A percentile compares a stretch with the other conserved stretches of the same genome.
Conservation (phyloP, 1,284 basidiomycete species). For the Exobasidium cylindrosporum region DNA sequence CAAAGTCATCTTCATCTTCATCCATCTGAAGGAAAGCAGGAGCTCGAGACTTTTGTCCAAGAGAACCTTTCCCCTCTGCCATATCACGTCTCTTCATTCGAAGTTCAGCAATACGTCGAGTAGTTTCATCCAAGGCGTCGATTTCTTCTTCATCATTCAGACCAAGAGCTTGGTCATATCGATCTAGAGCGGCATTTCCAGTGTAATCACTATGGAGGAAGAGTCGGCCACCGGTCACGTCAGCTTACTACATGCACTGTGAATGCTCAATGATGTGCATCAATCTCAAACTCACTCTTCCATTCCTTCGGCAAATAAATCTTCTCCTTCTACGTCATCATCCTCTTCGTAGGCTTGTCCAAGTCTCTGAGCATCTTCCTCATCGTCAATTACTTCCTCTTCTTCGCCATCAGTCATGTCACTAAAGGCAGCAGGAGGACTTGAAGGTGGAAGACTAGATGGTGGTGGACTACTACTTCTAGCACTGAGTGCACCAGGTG, state of each 20-base stretch:
- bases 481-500: slow-evolving; percentile 15
- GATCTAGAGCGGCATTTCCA: slow-evolving; percentile 75
- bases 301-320: slow-evolving; percentile 79
- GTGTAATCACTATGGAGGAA: slow-evolving; percentile 95
- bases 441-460: slow-evolving; percentile 47
- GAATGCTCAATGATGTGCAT: slow-evolving; percentile 18
- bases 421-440: slow-evolving; percentile 45
- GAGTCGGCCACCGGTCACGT: slow-evolving; percentile 55
- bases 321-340: slow-evolving; percentile 71
- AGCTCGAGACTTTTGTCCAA: slow-evolving; percentile 65
- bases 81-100: slow-evolving; percentile 86
- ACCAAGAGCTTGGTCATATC: slow-evolving; percentile 74
- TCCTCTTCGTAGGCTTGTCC: slow-evolving; percentile 64
- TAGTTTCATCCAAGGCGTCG: slow-evolving; percentile 69
- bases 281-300: slow-evolving; percentile 74
- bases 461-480: slow-evolving; percentile 26
- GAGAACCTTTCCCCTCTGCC: slow-evolving; percentile 62
- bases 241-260: neutral
- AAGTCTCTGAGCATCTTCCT: slow-evolving; percentile 36
- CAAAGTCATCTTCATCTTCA: slow-evolving; percentile 56
- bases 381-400: slow-evolving; percentile 46
- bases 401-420: slow-evolving; percentile 47
- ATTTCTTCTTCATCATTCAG: slow-evolving; percentile 80
- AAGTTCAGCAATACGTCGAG: slow-evolving; percentile 78
- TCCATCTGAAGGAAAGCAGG: slow-evolving; percentile 79